Evolutionary conservation across 1,284 basidiomycete genomes (phyloP).

Genomic region (Apiotrichum gracile): DNA sequence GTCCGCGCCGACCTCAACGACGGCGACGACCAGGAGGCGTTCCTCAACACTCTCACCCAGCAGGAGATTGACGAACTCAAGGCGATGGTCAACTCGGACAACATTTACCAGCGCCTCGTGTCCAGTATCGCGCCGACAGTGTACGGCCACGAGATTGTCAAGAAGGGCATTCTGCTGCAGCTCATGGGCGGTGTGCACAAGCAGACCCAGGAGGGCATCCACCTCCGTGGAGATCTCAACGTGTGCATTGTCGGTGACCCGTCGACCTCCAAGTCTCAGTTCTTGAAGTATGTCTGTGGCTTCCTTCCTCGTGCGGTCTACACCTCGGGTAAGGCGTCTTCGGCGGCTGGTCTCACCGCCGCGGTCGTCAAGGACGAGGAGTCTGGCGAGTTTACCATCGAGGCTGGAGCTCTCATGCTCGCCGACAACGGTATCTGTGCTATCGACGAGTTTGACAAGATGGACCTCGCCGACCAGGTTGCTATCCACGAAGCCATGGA

Average conservation of each 20-base stretch:
- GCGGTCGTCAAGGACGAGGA: conserved; percentile 98
- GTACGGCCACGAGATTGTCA: conserved; percentile 96
- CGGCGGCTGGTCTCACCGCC: conserved; percentile 96
- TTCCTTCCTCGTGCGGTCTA: conserved; percentile 98
- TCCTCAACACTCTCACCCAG: conserved; percentile 81
- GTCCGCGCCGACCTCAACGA: conserved; percentile 79
- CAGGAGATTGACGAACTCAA: conserved; percentile 93
- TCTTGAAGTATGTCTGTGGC: conserved; percentile 98
- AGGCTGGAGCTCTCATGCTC: conserved; percentile 97
- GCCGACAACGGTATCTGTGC: conserved; percentile 99
- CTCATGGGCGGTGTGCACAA: conserved; percentile 99
- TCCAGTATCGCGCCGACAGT: conserved; percentile 96
- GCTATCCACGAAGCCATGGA: conserved; percentile 99
- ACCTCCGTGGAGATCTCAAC: conserved; percentile 95
- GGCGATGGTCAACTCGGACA: conserved; percentile 84
- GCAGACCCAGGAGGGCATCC: conserved; percentile 90
- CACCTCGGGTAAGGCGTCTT: conserved; percentile 97
- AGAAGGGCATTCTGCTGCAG: conserved; percentile 95
- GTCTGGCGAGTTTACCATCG: conserved; percentile 98
- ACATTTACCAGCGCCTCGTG: conserved; percentile 91
- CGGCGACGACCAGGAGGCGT: conserved; percentile 65
- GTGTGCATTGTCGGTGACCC: conserved; percentile 98
- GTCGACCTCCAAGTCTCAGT: conserved; percentile 94
- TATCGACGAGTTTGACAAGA: conserved; percentile 99
- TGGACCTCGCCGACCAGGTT: conserved; percentile 97